Percentiles rank a stretch among this genome's conserved stretches.
Conservation (phyloP, 2,329 filamentous ascomycete species). For the Pseudocercospora fijiensis region DNA sequence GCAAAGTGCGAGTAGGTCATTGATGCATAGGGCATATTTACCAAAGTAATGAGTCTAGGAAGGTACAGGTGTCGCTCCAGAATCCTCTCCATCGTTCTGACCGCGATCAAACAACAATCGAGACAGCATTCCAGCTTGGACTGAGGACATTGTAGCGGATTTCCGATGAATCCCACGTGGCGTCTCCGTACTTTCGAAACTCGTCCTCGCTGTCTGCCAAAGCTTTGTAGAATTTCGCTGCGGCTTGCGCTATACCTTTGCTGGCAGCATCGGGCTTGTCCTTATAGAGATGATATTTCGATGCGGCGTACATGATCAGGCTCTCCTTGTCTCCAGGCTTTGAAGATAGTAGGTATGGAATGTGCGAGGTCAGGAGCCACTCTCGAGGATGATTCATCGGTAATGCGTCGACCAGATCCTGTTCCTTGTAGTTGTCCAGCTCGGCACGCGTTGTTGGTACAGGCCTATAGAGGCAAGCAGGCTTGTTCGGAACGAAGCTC, state of each 20-base stretch:
- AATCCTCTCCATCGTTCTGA: background rate
- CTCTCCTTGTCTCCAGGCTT: constrained; percentile 24
- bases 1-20: background rate
- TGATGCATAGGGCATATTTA: background rate
- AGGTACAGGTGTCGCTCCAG: background rate
- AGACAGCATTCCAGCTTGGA: constrained; percentile 24
- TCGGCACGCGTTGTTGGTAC: constrained; percentile 29
- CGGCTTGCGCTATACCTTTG: constrained; percentile 18
- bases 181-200: constrained; percentile 15
- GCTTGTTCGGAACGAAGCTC: constrained; percentile 50
- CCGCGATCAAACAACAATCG: constrained; percentile 16
- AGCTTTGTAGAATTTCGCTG: constrained; percentile 22
- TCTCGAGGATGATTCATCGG: constrained; percentile 46
- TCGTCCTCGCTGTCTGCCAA: constrained; percentile 22
- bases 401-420: constrained; percentile 43
- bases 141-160: constrained; percentile 22
- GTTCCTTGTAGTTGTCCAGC: constrained; percentile 27
- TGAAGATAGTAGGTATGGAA: constrained; percentile 43
- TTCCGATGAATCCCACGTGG: constrained; percentile 20
- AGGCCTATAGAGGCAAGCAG: constrained; percentile 41
- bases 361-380: constrained; percentile 49
- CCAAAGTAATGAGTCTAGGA: background rate
- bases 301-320: constrained; percentile 23
- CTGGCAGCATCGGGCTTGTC: constrained; percentile 15
- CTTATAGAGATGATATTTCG: constrained; percentile 23